These are phyloP conservation scores for Hemileccinum impolitum DNA, from an alignment of 768 basidiomycete genomes.

Conservation along the genomic window DNA sequence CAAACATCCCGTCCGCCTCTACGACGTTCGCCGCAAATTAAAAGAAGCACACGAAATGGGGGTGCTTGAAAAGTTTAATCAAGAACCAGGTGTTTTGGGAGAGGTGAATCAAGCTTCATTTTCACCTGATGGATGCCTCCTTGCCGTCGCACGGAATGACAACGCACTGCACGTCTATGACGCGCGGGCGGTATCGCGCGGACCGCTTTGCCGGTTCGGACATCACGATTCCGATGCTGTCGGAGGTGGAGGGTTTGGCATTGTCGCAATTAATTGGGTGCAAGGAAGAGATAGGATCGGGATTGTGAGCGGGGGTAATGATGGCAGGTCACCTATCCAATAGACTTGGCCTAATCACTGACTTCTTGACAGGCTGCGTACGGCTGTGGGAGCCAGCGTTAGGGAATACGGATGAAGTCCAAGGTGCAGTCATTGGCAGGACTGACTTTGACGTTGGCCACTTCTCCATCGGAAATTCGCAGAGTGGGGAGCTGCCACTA, in stretches of 20 bases:
- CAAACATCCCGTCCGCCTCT: constrained; percentile 44
- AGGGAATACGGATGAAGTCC: constrained; percentile 35
- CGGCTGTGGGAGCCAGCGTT: constrained; percentile 60
- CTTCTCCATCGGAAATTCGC: constrained; percentile 58
- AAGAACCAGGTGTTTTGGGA: constrained; percentile 17
- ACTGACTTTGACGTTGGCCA: constrained; percentile 53
- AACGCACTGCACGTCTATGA: constrained; percentile 64
- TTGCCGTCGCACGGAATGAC: constrained; percentile 60
- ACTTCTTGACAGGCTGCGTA: constrained; percentile 48
- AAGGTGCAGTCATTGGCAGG: constrained; percentile 51
- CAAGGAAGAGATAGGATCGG: constrained; percentile 41
- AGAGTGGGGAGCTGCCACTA: constrained; percentile 49
- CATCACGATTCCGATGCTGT: constrained; percentile 40
- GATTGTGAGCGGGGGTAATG: constrained; percentile 59
- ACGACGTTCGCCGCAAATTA: constrained; percentile 43
- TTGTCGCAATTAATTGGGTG: constrained; percentile 54
- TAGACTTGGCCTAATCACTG: not conserved
- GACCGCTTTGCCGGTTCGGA: constrained; percentile 45
- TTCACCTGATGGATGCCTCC: constrained; percentile 58
- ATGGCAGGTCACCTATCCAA: constrained; percentile 43
- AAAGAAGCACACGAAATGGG: constrained; percentile 28
- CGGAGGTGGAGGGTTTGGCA: constrained; percentile 40
- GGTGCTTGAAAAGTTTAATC: constrained; percentile 35
- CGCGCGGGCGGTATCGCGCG: constrained; percentile 45
- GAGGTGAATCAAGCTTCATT: constrained; percentile 51